Percentiles rank a stretch among this genome's conserved stretches.
phyloP scores from a whole-genome alignment of 164 flowering plant species.

The Vitis riparia region DNA sequence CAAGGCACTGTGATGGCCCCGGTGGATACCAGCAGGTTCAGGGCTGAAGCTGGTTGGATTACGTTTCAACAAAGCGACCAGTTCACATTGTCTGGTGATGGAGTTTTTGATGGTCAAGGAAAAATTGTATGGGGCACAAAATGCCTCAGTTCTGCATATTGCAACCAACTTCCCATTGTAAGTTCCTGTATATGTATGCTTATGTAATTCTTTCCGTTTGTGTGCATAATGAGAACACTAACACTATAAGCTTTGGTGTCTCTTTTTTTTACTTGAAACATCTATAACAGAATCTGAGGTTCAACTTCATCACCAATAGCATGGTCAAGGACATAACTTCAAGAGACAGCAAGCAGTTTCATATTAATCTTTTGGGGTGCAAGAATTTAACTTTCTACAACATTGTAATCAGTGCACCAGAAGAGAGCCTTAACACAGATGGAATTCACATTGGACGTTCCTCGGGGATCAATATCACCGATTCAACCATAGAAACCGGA shows the following conservation, averaged over 20 bases:
- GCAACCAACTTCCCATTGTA: conserved; percentile 10
- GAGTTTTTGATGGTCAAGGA: conserved; percentile 27
- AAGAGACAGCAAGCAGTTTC: conserved; percentile 28
- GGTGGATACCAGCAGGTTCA: neutral
- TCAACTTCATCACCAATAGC: conserved; percentile 28
- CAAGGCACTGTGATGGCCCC: too few species aligned
- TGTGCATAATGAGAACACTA: too few species aligned
- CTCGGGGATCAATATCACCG: conserved; percentile 17
- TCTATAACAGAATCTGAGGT: conserved; percentile 25
- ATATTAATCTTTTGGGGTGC: conserved; percentile 13
- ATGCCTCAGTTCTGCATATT: conserved; percentile 4
- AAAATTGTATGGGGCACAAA: conserved; percentile 14
- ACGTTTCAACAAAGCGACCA: conserved; percentile 4
- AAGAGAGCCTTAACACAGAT: conserved; percentile 41
- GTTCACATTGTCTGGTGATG: conserved; percentile 23
- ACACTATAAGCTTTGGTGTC: too few species aligned
- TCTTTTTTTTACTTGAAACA: too few species aligned
- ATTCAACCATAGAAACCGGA: conserved; percentile 30
- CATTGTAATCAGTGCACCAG: conserved; percentile 26
- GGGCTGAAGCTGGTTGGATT: conserved; percentile 17
- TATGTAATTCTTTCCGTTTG: too few species aligned
- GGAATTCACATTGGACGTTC: conserved; percentile 46
- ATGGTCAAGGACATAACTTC: conserved; percentile 22
- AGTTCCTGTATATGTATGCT: neutral
- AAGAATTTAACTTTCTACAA: conserved; percentile 19